Conservation (phyloP, 306 rosid species). For the Dalbergia cultrata region DNA sequence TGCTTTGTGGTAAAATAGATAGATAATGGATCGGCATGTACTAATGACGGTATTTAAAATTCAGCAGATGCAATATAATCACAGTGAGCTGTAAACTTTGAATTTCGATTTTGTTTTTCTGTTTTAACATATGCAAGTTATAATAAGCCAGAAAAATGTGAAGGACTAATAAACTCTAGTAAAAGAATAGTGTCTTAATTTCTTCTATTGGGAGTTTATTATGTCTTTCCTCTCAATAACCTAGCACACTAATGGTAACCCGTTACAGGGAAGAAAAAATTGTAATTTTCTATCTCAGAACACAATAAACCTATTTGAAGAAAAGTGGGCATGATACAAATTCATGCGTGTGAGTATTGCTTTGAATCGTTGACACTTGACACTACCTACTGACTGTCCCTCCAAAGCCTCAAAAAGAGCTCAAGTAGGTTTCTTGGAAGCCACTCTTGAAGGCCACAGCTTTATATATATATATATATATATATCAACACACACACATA, state of each 20-base stretch:
- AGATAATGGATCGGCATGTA: conserved; percentile 23
- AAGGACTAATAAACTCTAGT: neutral
- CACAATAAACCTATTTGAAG: neutral
- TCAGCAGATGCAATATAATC: conserved; percentile 3
- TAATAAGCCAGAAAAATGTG: neutral
- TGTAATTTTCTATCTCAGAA: conserved; percentile 2
- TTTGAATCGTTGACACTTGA: conserved; percentile 48
- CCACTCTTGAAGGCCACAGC: conserved; percentile 58
- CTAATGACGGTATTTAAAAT: conserved; percentile 15
- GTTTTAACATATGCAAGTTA: neutral
- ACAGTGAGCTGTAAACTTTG: neutral
- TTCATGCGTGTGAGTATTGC: conserved; percentile 24
- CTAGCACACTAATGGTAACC: neutral
- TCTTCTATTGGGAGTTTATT: neutral
- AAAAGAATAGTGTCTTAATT: neutral
- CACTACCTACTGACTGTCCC: conserved; percentile 10
- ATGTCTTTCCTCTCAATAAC: neutral
- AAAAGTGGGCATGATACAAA: conserved; percentile 31
- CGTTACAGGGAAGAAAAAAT: neutral
- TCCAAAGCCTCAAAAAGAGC: conserved; percentile 44
- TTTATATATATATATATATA: conserved; percentile 52
- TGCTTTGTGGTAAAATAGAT: conserved; percentile 34
- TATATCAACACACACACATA: conserved; percentile 15
- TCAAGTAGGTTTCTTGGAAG: conserved; percentile 86
- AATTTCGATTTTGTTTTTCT: neutral